Base-by-base conservation (phyloP, 306 rosid genomes). In the Acacia confusa region DNA sequence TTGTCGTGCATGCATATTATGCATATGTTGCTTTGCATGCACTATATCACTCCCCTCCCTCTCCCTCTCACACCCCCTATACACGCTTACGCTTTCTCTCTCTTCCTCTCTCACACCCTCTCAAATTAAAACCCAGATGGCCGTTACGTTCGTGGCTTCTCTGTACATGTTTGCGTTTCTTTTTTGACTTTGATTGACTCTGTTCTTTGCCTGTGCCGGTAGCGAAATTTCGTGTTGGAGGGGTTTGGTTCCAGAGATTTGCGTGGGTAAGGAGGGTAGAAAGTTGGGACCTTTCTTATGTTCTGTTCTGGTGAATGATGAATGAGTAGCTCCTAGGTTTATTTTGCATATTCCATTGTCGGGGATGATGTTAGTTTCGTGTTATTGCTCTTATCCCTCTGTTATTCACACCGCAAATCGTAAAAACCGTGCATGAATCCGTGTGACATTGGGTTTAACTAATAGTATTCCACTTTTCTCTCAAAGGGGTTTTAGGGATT, bases 1-100 rank as follows among this genome's bases (percentile, higher is more conserved):
- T 91, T 92, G 94, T 94, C 97, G 94, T 95, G 99, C 99, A 95
- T 95, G 99, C 97, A 92, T 90, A 90, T 92, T 91, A 91, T 91
- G 97, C 91, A 81, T 85, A 91, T 87, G 85, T 88, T 87, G 83
- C 89, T 85, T 91, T 94, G 98, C 98, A 94, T 94, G 98, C 95
- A 94, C 86, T 84, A 91, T 87, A 86, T 88, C 88, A 22, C 36
- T 61, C 78, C 38, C 15, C 57, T 86, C 92, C 86, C 87, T 85
- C 88, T 48, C 44, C 53, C 78, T 52, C 84, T 82, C 78, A 65
- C 76, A 27, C 30, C 27, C 43, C 74, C 71, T 76, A 72, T 72
- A 27, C 75, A 78, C 76, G 63, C 74, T 43, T 85, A 74, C 88
- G 82, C 78, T 84, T 87, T 88, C 87, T 86, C 89, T 50, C 12